Conservation (phyloP, 2,329 filamentous ascomycete species). For the Aureobasidium sp. region DNA sequence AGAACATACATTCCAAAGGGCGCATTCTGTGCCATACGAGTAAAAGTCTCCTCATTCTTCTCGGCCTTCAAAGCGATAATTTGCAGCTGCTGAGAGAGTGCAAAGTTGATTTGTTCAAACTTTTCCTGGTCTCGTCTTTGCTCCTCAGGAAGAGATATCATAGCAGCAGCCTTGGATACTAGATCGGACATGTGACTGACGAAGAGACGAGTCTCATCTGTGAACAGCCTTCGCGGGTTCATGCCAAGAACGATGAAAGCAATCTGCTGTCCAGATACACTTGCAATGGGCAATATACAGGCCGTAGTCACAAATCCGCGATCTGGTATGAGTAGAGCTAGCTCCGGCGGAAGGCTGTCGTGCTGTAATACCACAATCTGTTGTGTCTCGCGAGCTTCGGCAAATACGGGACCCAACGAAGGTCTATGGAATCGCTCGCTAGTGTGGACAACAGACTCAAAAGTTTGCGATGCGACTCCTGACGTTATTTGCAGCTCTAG, state of each 20-base stretch:
- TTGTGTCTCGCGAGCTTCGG: slow-evolving; percentile 13
- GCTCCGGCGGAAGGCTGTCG: slow-evolving; percentile 6
- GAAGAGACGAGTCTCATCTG: slow-evolving; percentile 34
- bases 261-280: slow-evolving; percentile 30
- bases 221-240: slow-evolving; percentile 33
- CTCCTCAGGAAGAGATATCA: slow-evolving; percentile 24
- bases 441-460: slow-evolving; percentile 15
- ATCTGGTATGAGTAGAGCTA: slow-evolving; percentile 12
- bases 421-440: neutral
- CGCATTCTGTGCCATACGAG: slow-evolving; percentile 34
- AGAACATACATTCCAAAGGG: slow-evolving; percentile 36
- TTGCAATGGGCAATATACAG: slow-evolving; percentile 19
- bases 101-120: slow-evolving; percentile 31
- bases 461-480: neutral
- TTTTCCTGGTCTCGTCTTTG: slow-evolving; percentile 25
- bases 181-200: slow-evolving; percentile 31
- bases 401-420: slow-evolving; percentile 5
- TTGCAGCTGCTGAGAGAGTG: slow-evolving; percentile 31
- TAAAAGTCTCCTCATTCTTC: slow-evolving; percentile 33
- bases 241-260: slow-evolving; percentile 36
- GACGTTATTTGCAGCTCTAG: slow-evolving; percentile 19
- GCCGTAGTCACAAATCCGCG: slow-evolving; percentile 14
- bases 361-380: slow-evolving; percentile 13
- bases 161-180: slow-evolving; percentile 33
- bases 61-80: slow-evolving; percentile 28